Evolutionary conservation across 2,329 filamentous ascomycete species (phyloP).

Genomic region (Hawksworthiomyces lignivorus): DNA sequence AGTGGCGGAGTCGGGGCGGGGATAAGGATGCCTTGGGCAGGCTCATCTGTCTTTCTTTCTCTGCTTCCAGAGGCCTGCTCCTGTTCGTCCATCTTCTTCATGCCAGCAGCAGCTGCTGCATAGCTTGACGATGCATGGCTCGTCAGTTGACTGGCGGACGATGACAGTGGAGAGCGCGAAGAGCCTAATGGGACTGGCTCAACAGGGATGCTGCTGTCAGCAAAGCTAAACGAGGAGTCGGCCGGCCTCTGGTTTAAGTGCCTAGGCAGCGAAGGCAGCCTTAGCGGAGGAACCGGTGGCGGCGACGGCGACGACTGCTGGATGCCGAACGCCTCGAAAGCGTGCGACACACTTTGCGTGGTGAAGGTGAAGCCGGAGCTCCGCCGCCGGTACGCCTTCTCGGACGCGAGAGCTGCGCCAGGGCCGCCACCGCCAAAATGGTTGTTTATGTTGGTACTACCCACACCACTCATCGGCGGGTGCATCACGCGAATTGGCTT

Average conservation of each 20-base stretch:
- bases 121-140: slow-evolving; percentile 20
- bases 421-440: slow-evolving; percentile 27
- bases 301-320: slow-evolving; percentile 18
- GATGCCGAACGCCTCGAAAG: slow-evolving; percentile 29
- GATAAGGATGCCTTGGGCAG: background rate
- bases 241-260: too few relatives aligned
- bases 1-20: slow-evolving; percentile 15
- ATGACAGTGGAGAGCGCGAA: slow-evolving; percentile 23
- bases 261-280: too few relatives aligned
- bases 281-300: background rate
- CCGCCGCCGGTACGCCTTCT: slow-evolving; percentile 51
- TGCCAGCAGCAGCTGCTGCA: slow-evolving; percentile 19
- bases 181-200: slow-evolving; percentile 46
- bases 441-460: slow-evolving; percentile 13
- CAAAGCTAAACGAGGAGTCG: slow-evolving; percentile 16
- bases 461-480: slow-evolving; percentile 18
- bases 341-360: slow-evolving; percentile 16
- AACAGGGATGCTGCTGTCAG: slow-evolving; percentile 25
- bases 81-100: slow-evolving; percentile 3
- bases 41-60: background rate
- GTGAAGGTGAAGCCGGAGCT: slow-evolving; percentile 44
- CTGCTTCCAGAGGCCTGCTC: slow-evolving; percentile 5
- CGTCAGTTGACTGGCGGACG: slow-evolving; percentile 25
- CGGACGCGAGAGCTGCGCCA: slow-evolving; percentile 45
- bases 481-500: slow-evolving; percentile 56